These are phyloP conservation scores for Termitomyces sp. DNA, from an alignment of 768 basidiomycete genomes.

Conservation along the genomic window DNA sequence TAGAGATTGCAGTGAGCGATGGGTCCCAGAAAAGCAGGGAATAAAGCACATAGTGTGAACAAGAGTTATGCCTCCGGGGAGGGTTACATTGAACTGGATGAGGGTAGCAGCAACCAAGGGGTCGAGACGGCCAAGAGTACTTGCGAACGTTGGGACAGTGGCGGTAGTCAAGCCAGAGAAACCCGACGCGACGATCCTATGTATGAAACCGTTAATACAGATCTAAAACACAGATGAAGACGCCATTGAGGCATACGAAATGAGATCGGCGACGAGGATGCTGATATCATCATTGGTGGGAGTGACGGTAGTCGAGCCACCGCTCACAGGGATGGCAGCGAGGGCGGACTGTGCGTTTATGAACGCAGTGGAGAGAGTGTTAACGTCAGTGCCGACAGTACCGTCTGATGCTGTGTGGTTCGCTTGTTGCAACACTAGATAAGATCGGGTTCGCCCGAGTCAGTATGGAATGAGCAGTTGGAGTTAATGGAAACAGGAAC, in stretches of 20 bases:
- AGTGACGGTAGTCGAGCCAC: constrained; percentile 25
- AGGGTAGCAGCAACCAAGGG: constrained; percentile 22
- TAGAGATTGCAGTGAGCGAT: background rate
- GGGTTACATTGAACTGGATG: constrained; percentile 26
- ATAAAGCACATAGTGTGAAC: constrained; percentile 27
- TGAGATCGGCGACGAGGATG: constrained; percentile 23
- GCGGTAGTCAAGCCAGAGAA: constrained; percentile 26
- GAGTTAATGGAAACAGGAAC: background rate
- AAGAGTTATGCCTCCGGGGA: constrained; percentile 21
- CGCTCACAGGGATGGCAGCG: constrained; percentile 22
- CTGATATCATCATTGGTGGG: constrained; percentile 35
- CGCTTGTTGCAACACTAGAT: constrained; percentile 25
- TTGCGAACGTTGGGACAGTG: constrained; percentile 23
- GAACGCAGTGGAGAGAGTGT: constrained; percentile 23
- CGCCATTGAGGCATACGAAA: constrained; percentile 22
- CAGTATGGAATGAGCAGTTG: background rate
- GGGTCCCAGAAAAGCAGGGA: background rate
- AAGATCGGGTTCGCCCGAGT: background rate
- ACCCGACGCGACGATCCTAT: constrained; percentile 24
- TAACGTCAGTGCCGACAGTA: constrained; percentile 26
- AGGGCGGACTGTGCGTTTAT: constrained; percentile 19
- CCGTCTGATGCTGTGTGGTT: constrained; percentile 24
- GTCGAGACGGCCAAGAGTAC: constrained; percentile 24
- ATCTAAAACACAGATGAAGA: background rate
- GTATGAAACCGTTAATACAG: background rate